These are phyloP conservation scores for Wickerhamiella lipophila DNA, from an alignment of 805 yeast species.

Conservation along the genomic window DNA sequence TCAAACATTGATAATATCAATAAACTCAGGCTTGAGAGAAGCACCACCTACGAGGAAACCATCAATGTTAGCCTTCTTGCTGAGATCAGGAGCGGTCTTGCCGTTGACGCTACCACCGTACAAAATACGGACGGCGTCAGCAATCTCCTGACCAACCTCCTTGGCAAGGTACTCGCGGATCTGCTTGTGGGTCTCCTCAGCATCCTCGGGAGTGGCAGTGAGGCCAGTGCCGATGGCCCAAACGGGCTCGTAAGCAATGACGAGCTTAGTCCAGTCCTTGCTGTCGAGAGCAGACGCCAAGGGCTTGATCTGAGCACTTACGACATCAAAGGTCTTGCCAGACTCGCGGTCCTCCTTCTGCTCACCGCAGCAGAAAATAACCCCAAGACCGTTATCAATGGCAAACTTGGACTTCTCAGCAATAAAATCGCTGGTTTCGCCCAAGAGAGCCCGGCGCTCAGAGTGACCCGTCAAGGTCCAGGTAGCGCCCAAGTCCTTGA, in stretches of 20 bases:
- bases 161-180: conserved; percentile 73
- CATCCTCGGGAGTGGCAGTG: conserved; percentile 97
- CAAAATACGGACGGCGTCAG: conserved; percentile 72
- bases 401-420: conserved; percentile 94
- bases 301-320: conserved; percentile 81
- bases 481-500: conserved; percentile 81
- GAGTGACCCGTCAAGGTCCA: conserved; percentile 98
- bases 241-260: conserved; percentile 97
- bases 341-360: conserved; percentile 89
- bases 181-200: conserved; percentile 83
- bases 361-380: conserved; percentile 96
- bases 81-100: conserved; percentile 78
- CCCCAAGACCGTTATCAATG: conserved; percentile 75
- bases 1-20: conserved; percentile 86
- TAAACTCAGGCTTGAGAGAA: conserved; percentile 93
- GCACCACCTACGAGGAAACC: conserved; percentile 99
- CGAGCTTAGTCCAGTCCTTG: conserved; percentile 80
- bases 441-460: conserved; percentile 90
- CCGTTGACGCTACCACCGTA: conserved; percentile 99
- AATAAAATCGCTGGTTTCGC: conserved; percentile 79
- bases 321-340: conserved; percentile 72
- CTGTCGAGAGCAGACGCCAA: conserved; percentile 55
- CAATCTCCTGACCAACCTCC: conserved; percentile 66
- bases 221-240: conserved; percentile 99
- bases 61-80: conserved; percentile 85